phyloP scores from a whole-genome alignment of 371 early-diverging fungal species.

The Thermomucor indicae-seudaticae region DNA sequence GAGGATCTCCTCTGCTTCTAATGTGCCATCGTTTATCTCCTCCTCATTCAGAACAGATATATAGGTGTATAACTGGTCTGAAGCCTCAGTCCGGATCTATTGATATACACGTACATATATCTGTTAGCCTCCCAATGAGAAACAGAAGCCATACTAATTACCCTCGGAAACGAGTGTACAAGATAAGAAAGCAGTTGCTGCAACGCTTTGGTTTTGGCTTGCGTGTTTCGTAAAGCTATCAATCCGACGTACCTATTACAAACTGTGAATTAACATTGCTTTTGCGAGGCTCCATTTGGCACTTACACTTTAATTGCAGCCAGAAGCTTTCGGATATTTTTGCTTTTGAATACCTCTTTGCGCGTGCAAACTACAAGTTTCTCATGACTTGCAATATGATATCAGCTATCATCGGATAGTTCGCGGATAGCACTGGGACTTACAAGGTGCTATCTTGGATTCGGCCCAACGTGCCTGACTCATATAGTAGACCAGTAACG shows the following conservation, averaged over 20 bases:
- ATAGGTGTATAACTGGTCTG: slow-evolving; percentile 49
- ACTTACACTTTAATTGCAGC: slow-evolving; percentile 48
- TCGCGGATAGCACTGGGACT: too few relatives aligned
- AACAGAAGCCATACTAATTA: slow-evolving; percentile 11
- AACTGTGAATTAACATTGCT: background rate
- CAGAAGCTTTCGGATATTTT: slow-evolving; percentile 40
- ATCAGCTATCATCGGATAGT: background rate
- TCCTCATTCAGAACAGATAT: slow-evolving; percentile 35
- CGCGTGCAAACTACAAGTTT: slow-evolving; percentile 20
- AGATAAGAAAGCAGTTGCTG: slow-evolving; percentile 46
- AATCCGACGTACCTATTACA: slow-evolving; percentile 34
- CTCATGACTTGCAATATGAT: slow-evolving; percentile 17
- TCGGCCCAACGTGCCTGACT: slow-evolving; percentile 44
- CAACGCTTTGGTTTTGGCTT: slow-evolving; percentile 30
- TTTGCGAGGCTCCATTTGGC: background rate
- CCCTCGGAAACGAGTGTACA: slow-evolving; percentile 50
- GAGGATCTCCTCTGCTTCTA: slow-evolving; percentile 41
- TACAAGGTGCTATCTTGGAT: slow-evolving; percentile 32
- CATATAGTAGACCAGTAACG: slow-evolving; percentile 62
- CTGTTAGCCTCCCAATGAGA: background rate
- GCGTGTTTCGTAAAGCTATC: slow-evolving; percentile 16
- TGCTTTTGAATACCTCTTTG: slow-evolving; percentile 35
- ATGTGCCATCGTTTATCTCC: slow-evolving; percentile 18
- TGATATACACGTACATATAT: background rate
- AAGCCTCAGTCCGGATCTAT: slow-evolving; percentile 43